Evolutionary conservation across 148 eudicot genomes (phyloP).

Genomic region (Rhododendron ferrugineum): DNA sequence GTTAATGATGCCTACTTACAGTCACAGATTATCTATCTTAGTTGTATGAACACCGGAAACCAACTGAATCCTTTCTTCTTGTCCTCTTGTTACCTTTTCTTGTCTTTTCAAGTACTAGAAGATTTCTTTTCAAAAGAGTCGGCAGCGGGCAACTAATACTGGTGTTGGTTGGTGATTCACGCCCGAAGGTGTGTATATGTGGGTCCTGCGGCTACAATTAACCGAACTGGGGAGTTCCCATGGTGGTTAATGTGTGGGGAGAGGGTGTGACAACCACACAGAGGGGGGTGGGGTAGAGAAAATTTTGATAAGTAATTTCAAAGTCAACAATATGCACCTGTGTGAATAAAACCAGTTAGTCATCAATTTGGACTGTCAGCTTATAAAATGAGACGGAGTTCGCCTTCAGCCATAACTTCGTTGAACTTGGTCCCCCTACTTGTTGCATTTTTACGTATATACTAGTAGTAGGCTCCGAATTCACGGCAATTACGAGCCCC

Average conservation of each 20-base stretch:
- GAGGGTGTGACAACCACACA: neutral
- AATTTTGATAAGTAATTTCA: neutral
- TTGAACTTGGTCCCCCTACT: neutral
- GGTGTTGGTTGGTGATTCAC: neutral
- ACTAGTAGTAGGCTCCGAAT: neutral
- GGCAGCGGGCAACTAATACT: neutral
- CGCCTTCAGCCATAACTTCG: neutral
- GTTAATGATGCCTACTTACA: neutral
- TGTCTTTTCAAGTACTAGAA: neutral
- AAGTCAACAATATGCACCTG: neutral
- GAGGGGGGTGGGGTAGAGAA: neutral
- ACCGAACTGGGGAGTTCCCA: neutral
- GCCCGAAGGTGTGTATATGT: neutral
- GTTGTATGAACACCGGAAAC: neutral
- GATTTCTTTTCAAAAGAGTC: neutral
- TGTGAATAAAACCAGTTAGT: neutral
- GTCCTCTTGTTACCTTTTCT: neutral
- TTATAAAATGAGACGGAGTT: neutral
- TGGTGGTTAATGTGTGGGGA: neutral
- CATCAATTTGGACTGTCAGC: neutral
- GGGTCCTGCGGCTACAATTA: neutral
- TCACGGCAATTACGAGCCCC: neutral
- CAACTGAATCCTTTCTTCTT: neutral
- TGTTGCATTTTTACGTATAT: neutral
- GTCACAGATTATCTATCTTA: neutral